Percentiles rank a stretch among this genome's conserved stretches.
Conservation (phyloP, 345 rosid genomes). For the Citrus glauca region DNA sequence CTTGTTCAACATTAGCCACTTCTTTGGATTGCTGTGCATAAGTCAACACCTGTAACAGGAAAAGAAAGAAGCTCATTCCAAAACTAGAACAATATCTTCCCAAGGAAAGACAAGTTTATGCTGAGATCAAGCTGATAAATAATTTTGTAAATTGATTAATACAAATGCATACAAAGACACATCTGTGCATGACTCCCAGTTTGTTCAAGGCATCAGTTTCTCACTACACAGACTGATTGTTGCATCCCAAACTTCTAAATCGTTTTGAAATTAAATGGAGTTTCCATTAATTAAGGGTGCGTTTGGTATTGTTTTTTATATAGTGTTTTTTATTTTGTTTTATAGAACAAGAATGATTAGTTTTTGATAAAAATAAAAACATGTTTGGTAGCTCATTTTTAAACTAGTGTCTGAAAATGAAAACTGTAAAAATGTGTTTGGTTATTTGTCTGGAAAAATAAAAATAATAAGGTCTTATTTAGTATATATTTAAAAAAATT, state of each 20-base stretch:
- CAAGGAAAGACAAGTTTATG: neutral
- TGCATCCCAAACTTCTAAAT: neutral
- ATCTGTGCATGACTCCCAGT: neutral
- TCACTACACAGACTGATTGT: neutral
- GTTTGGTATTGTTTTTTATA: too few relatives aligned
- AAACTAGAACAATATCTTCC: neutral
- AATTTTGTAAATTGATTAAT: neutral
- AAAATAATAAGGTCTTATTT: too few relatives aligned
- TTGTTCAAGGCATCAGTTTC: neutral
- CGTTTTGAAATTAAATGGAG: neutral
- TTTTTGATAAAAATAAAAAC: too few relatives aligned
- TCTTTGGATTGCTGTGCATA: slow-evolving; percentile 87
- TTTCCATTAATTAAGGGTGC: neutral
- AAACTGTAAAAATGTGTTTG: too few relatives aligned
- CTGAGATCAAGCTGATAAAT: neutral
- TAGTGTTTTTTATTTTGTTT: too few relatives aligned
- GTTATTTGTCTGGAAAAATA: too few relatives aligned
- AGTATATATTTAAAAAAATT: too few relatives aligned
- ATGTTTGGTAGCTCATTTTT: too few relatives aligned
- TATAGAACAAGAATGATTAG: too few relatives aligned
- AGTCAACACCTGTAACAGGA: slow-evolving; percentile 54
- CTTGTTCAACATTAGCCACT: slow-evolving; percentile 67
- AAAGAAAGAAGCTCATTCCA: neutral
- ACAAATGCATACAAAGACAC: neutral
- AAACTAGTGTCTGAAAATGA: too few relatives aligned